phyloP scores from a whole-genome alignment of 2,329 filamentous ascomycete genomes.

The Ceratocystis ficicola region DNA sequence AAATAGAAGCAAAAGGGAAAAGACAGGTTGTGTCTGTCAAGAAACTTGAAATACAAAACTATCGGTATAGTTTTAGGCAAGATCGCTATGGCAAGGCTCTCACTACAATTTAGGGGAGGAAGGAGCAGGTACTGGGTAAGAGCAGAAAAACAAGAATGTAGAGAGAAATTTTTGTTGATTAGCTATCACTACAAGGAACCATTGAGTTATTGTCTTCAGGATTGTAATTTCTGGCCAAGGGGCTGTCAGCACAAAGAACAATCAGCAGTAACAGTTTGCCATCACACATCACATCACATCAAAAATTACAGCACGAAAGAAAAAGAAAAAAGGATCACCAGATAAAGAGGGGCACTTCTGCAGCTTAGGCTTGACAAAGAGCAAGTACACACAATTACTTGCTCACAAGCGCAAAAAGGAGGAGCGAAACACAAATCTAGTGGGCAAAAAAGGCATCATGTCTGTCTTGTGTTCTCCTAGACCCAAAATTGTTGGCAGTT shows the following conservation, averaged over 20 bases:
- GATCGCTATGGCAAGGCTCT: neutral
- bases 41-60: neutral
- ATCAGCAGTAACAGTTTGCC: neutral
- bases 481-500: slow-evolving; percentile 1
- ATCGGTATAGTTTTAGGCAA: neutral
- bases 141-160: neutral
- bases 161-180: neutral
- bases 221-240: neutral
- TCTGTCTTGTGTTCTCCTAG: neutral
- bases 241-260: neutral
- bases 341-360: too few relatives aligned
- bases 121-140: slow-evolving; percentile 2
- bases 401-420: too few relatives aligned
- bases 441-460: neutral
- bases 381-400: too few relatives aligned
- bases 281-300: slow-evolving; percentile 3
- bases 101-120: slow-evolving; percentile 11
- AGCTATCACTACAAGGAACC: neutral
- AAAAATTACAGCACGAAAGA: neutral
- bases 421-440: too few relatives aligned
- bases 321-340: neutral
- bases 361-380: too few relatives aligned
- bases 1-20: neutral
- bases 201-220: neutral
- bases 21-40: neutral